Base-by-base conservation (phyloP, 208 protist genomes). In the Trypanosoma cruzi region DNA sequence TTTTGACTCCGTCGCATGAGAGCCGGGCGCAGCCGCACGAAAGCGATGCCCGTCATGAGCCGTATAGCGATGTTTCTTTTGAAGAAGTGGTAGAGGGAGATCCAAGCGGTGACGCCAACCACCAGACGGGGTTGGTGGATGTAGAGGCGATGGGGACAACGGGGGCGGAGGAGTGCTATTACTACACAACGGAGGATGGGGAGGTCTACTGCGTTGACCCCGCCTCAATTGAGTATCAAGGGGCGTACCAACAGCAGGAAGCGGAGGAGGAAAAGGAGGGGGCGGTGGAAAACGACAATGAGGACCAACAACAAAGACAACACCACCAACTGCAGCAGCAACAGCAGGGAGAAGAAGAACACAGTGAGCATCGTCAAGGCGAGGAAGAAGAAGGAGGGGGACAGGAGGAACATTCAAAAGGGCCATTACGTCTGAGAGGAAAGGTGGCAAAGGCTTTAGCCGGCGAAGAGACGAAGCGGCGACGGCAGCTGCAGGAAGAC, bases 131-230 rank as follows among this genome's bases (percentile, higher is more conserved):
- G 0, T 4, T 4, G 36, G 11, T 40, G 36, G 36, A 40, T 40
- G 36, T 13, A 4, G 36, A 4, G 7, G 40, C 36, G 11, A 11
- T 11, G 4, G 37, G 16, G 4, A 13, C 20, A 34, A 37, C 49
- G n/a, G 50, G 50, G 22, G 70, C 7, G 4, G 63, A 58, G n/a
- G 53, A 4, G 66, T 84, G 81, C 64, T 85, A 83, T 77, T 84
- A 73, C 68, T 88, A 86, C 71, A 80, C 71, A 26, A 78, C 81
- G n/a, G 82, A 84, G 50, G 74, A 78, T 26, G 85, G 79, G 11
- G 61, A 86, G 34, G 80, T 76, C 20, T 81, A 76, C 61, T 79
- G 77, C 68, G 82, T 84, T 52, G 68, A 75, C 10, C 58, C 75
- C 31, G 64, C 76, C 22, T 31, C 56, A 64, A 24, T 54, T 50